These are phyloP conservation scores for Phytophthora hibernalis DNA, from an alignment of 352 stramenopile species.

Conservation along the genomic window DNA sequence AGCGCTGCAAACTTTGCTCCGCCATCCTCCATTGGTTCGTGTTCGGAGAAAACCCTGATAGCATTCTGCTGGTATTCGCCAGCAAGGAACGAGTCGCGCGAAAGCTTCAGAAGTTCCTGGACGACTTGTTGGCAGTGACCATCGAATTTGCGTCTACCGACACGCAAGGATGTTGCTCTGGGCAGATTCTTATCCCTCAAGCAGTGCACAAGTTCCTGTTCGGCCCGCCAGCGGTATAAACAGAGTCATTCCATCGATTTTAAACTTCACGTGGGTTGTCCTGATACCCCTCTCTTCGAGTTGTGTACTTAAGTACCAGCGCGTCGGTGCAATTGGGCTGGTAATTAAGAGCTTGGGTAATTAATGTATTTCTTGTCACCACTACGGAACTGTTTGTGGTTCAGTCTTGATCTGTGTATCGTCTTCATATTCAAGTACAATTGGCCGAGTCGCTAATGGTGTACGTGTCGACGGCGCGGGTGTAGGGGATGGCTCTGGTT, in stretches of 20 bases:
- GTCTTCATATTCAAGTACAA: constrained; percentile 57
- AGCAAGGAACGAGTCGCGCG: constrained; percentile 21
- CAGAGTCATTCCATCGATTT: background rate
- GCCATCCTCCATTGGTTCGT: constrained; percentile 22
- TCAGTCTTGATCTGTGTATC: constrained; percentile 15
- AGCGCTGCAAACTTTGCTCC: constrained; percentile 25
- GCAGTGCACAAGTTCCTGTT: constrained; percentile 30
- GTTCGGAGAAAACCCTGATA: constrained; percentile 20
- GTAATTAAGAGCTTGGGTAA: constrained; percentile 8
- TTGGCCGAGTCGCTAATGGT: constrained; percentile 14
- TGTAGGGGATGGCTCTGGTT: constrained; percentile 1
- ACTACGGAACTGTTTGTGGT: constrained; percentile 10
- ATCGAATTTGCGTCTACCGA: constrained; percentile 6
- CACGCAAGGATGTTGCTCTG: constrained; percentile 17
- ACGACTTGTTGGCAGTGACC: constrained; percentile 19
- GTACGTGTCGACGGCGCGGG: background rate
- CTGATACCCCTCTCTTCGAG: no score
- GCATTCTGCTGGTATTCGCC: constrained; percentile 9
- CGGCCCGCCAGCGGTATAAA: constrained; percentile 4
- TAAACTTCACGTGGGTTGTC: background rate
- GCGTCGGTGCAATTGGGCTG: no score
- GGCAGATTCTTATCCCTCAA: constrained; percentile 12
- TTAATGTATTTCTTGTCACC: constrained; percentile 1
- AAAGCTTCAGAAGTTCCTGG: constrained; percentile 28
- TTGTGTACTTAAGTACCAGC: no score